Percentiles rank a stretch among this genome's conserved stretches.
phyloP scores from a whole-genome alignment of 495 filamentous ascomycete genomes.

The Physcia stellaris region DNA sequence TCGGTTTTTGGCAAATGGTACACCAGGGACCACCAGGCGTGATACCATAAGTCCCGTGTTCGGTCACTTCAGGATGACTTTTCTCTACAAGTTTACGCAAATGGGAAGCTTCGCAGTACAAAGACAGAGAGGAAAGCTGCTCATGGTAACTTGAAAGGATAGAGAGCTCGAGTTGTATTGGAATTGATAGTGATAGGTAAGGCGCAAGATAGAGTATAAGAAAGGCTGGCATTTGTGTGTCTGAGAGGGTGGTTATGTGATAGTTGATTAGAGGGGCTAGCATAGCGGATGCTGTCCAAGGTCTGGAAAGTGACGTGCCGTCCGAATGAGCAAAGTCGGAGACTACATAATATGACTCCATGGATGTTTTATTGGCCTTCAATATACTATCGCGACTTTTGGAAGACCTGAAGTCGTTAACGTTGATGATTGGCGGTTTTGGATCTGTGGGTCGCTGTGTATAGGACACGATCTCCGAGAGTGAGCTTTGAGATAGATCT shows the following conservation, averaged over 20 bases:
- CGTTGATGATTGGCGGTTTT: constrained; percentile 1
- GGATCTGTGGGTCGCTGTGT: background rate
- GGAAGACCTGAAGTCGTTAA: constrained; percentile 3
- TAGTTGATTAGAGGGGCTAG: constrained; percentile 32
- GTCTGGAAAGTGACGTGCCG: constrained; percentile 4
- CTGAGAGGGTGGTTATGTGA: constrained; percentile 27
- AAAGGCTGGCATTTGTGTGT: constrained; percentile 34
- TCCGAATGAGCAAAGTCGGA: background rate
- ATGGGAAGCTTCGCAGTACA: constrained; percentile 54
- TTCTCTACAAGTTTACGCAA: constrained; percentile 49
- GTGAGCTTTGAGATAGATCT: too few species aligned
- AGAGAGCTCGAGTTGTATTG: constrained; percentile 16
- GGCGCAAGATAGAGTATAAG: constrained; percentile 31
- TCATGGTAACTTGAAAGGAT: constrained; percentile 45
- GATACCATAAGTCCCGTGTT: constrained; percentile 34
- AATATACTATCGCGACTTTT: background rate
- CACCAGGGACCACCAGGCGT: constrained; percentile 34
- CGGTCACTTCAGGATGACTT: constrained; percentile 48
- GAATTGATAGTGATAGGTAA: constrained; percentile 21
- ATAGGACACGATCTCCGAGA: background rate
- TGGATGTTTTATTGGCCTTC: background rate
- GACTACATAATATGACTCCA: too few species aligned
- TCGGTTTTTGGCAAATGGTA: constrained; percentile 34
- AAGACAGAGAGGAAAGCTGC: constrained; percentile 45
- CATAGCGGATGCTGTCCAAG: constrained; percentile 36